Percentiles rank a stretch among this genome's conserved stretches.
Conservation (phyloP, 257 asterid species). For the Nicotiana tabacum region DNA sequence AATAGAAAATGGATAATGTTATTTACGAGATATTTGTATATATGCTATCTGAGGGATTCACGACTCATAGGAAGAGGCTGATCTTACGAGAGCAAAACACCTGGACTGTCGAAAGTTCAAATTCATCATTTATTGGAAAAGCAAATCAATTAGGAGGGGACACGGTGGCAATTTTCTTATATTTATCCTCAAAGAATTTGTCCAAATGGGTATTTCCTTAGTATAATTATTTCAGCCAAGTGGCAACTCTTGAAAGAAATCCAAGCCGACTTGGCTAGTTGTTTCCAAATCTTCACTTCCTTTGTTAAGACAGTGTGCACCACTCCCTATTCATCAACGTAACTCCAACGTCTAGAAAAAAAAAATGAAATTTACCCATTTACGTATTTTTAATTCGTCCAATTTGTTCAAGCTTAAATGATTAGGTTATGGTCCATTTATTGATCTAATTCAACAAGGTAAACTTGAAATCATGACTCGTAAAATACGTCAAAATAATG, state of each 20-base stretch:
- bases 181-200: background rate
- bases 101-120: background rate
- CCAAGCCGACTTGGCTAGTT: conserved; percentile 1
- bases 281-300: background rate
- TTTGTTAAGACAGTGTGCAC: background rate
- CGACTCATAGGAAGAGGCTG: background rate
- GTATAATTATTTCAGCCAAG: conserved; percentile 4
- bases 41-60: background rate
- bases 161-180: background rate
- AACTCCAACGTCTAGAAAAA: too few relatives aligned
- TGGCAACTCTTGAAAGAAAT: conserved; percentile 1
- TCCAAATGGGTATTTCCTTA: background rate
- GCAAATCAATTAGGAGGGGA: background rate
- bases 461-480: too few relatives aligned
- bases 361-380: too few relatives aligned
- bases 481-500: too few relatives aligned
- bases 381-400: too few relatives aligned
- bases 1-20: background rate
- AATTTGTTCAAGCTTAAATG: too few relatives aligned
- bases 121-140: background rate
- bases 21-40: background rate
- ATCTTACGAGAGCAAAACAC: background rate
- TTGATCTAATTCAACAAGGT: too few relatives aligned
- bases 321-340: background rate
- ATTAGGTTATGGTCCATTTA: too few relatives aligned